These are phyloP conservation scores for Stygiomarasmius scandens DNA, from an alignment of 1,284 basidiomycete genomes.

Conservation along the genomic window DNA sequence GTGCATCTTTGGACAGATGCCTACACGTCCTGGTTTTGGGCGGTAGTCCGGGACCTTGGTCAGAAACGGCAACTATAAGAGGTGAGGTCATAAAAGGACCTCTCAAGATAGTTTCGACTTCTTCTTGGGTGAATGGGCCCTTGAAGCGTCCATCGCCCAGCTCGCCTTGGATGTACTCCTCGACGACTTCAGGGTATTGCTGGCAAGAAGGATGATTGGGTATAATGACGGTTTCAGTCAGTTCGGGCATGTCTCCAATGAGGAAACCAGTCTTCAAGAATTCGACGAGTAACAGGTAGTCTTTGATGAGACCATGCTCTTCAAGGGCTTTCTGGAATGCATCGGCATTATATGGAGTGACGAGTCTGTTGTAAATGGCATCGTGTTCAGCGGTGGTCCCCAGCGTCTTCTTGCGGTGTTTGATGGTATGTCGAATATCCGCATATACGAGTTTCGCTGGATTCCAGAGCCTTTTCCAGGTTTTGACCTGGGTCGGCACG, in stretches of 20 bases:
- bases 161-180: slow-evolving; percentile 10
- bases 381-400: not conserved
- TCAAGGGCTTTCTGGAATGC: not conserved
- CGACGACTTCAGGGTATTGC: not conserved
- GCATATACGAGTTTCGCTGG: too few relatives aligned
- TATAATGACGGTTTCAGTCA: slow-evolving; percentile 9
- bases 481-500: too few relatives aligned
- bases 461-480: too few relatives aligned
- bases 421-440: not conserved
- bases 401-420: not conserved
- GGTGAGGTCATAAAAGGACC: slow-evolving; percentile 27
- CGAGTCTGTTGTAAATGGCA: not conserved
- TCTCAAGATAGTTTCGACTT: slow-evolving; percentile 21
- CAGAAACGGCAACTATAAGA: slow-evolving; percentile 21
- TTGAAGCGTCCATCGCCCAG: not conserved
- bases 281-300: slow-evolving; percentile 31
- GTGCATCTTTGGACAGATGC: slow-evolving; percentile 23
- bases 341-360: slow-evolving; percentile 2
- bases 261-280: slow-evolving; percentile 17
- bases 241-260: slow-evolving; percentile 18
- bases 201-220: slow-evolving; percentile 7
- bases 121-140: slow-evolving; percentile 7
- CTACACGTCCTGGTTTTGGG: slow-evolving; percentile 25
- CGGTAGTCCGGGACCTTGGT: slow-evolving; percentile 20
- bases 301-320: slow-evolving; percentile 9